Conservation (phyloP, 805 yeast genomes). For the Starmerella floricola region DNA sequence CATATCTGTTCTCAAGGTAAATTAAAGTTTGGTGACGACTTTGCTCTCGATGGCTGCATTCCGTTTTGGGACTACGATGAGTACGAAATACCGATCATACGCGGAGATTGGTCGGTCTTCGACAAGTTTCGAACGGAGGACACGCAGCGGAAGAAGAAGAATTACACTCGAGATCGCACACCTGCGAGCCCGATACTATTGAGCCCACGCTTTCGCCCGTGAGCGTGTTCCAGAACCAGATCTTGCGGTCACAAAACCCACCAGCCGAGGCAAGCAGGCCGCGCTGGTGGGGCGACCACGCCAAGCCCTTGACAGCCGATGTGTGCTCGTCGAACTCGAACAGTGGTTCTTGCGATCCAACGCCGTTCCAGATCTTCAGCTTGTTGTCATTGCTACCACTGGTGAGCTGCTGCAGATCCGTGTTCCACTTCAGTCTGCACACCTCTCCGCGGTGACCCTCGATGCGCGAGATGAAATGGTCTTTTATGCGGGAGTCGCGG, state of each 20-base stretch:
- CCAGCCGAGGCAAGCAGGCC: slow-evolving; percentile 93
- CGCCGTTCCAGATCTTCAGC: slow-evolving; percentile 79
- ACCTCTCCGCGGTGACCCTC: slow-evolving; percentile 83
- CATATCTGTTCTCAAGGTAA: no score
- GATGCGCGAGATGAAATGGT: slow-evolving; percentile 62
- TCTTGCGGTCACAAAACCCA: slow-evolving; percentile 84
- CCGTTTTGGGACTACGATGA: no score
- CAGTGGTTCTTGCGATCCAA: slow-evolving; percentile 42
- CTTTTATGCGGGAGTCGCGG: slow-evolving; percentile 80
- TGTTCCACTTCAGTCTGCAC: slow-evolving; percentile 91
- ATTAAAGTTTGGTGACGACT: no score
- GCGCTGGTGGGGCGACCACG: slow-evolving; percentile 96
- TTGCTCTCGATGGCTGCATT: no score
- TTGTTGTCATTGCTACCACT: slow-evolving; percentile 93
- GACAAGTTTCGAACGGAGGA: no score
- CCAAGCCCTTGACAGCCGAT: slow-evolving; percentile 92
- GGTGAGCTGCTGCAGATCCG: slow-evolving; percentile 80
- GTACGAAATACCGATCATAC: no score
- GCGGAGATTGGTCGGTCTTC: no score
- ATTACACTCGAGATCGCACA: slow-evolving; percentile 87
- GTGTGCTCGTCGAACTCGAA: slow-evolving; percentile 68
- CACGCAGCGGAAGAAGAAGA: no score
- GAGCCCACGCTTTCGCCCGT: slow-evolving; percentile 64
- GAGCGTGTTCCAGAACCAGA: slow-evolving; percentile 84
- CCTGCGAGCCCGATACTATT: slow-evolving; percentile 92